These are phyloP conservation scores for Candida maltosa DNA, from an alignment of 805 yeast genomes.

Conservation along the genomic window DNA sequence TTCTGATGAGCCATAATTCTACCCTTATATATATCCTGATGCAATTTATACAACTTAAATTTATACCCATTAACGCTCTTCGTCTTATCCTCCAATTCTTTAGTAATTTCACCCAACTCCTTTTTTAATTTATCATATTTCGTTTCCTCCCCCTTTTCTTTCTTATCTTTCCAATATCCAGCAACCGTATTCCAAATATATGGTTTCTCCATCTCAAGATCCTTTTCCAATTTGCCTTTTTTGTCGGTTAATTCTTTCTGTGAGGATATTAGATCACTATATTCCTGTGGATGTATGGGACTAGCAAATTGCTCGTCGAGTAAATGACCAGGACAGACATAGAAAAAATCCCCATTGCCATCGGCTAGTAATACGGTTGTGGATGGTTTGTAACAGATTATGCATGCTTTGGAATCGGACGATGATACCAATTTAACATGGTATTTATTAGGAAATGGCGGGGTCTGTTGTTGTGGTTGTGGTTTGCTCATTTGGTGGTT, in stretches of 20 bases:
- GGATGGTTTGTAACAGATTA: conserved; percentile 49
- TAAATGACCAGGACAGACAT: conserved; percentile 47
- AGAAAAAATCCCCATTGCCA: conserved; percentile 50
- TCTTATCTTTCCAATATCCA: conserved; percentile 14
- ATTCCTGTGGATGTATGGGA: conserved; percentile 33
- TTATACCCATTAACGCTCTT: conserved; percentile 21
- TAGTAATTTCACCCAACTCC: conserved; percentile 12
- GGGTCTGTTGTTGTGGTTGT: not conserved
- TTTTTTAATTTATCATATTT: conserved; percentile 13
- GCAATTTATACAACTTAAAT: conserved; percentile 38
- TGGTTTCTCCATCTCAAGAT: conserved; percentile 28
- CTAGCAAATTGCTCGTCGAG: conserved; percentile 46
- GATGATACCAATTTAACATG: conserved; percentile 39
- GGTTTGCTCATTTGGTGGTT: not conserved
- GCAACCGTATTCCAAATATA: conserved; percentile 30
- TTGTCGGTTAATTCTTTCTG: conserved; percentile 17
- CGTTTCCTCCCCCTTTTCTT: conserved; percentile 18
- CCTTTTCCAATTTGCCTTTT: conserved; percentile 16
- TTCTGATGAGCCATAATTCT: conserved; percentile 37
- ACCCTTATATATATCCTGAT: conserved; percentile 37
- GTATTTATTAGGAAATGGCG: conserved; percentile 37
- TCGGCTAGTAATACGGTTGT: conserved; percentile 43
- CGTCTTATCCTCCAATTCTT: conserved; percentile 11
- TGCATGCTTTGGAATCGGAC: conserved; percentile 43
- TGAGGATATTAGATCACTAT: conserved; percentile 18